phyloP scores from a whole-genome alignment of 1,284 basidiomycete species.

The Coniophora puteana region DNA sequence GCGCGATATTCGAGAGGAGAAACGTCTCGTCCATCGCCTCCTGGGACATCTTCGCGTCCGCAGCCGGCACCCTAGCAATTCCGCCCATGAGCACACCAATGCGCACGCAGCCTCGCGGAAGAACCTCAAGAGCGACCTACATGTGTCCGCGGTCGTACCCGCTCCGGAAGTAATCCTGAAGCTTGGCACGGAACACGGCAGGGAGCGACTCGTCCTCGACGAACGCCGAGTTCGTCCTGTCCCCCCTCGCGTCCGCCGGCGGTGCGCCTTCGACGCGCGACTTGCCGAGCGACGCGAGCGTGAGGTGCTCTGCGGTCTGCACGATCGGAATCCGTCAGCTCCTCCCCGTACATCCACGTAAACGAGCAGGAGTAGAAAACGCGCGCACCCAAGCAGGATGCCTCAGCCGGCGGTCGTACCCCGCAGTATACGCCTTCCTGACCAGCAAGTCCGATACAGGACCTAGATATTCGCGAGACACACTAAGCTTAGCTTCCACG shows the following conservation, averaged over 20 bases:
- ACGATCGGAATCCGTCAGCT: conserved; percentile 1
- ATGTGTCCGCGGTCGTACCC: conserved; percentile 99
- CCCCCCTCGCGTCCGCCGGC: conserved; percentile 42
- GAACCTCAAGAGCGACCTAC: conserved; percentile 39
- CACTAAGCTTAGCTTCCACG: conserved; percentile 1
- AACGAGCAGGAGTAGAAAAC: not conserved
- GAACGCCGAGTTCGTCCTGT: conserved; percentile 82
- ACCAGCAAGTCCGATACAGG: conserved; percentile 81
- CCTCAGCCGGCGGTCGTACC: conserved; percentile 86
- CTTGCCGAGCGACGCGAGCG: conserved; percentile 66
- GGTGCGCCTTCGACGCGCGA: conserved; percentile 32
- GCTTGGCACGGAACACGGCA: conserved; percentile 74
- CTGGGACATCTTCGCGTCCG: conserved; percentile 91
- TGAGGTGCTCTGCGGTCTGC: conserved; percentile 91
- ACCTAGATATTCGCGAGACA: conserved; percentile 41
- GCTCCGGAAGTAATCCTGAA: conserved; percentile 89
- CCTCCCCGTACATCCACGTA: too few relatives aligned
- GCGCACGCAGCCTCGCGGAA: not conserved
- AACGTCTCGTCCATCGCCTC: conserved; percentile 98
- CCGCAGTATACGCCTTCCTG: conserved; percentile 82
- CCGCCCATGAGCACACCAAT: conserved; percentile 1
- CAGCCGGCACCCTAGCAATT: conserved; percentile 83
- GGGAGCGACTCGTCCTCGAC: conserved; percentile 83
- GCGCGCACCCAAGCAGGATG: conserved; percentile 88
- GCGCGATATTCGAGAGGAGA: conserved; percentile 92